Base-by-base conservation (phyloP, 2,329 filamentous ascomycete species). In the Pseudogymnoascus sp. region DNA sequence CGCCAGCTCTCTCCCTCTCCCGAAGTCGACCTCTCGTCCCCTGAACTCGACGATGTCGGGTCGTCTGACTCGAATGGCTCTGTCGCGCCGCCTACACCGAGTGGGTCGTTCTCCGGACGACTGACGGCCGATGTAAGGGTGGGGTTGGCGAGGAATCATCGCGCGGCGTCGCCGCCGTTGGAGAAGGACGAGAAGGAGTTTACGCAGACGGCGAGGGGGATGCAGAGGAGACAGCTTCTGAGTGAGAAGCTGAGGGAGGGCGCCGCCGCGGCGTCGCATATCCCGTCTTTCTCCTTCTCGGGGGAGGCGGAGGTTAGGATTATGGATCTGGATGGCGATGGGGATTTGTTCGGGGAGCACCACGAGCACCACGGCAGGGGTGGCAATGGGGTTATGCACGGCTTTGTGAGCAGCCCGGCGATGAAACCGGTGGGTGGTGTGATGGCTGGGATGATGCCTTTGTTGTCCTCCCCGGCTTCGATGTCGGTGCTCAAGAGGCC, bases 131-230 rank as follows among this genome's bases (percentile, higher is more conserved):
- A 54, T 71, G 72, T 34, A 72, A 76, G 71, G 62, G 75, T 71
- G 63, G 73, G 69, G 67, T 78, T 82, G 62, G 75, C 79, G 60
- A 84, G 88, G 70, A 86, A 84, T 67, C 82, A 86, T 66, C 86
- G 90, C 65, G 89, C 88, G n/a, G 86, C 89, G 23, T 95, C 91
- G 68, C 93, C 93, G 62, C 92, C 92, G 14, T 81, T 98, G 39
- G 93, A 98, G 78, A 92, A 90, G 71, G 93, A 98, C 71, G 93
- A 98, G 80, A 90, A 90, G 73, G 95, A 98, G 76, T 99, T 99
- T 73, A 97, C 93, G 6, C 91, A 96, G 77, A 98, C 93, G 1
- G 95, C 95, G 14, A 90, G 92, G 69, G 91, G 89, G 60, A 84
- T 98, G 70, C 90, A 85, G 71, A 75, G 75, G 66, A 86, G 85